phyloP scores from a whole-genome alignment of 148 eudicot genomes.

The Rhododendron simsii region DNA sequence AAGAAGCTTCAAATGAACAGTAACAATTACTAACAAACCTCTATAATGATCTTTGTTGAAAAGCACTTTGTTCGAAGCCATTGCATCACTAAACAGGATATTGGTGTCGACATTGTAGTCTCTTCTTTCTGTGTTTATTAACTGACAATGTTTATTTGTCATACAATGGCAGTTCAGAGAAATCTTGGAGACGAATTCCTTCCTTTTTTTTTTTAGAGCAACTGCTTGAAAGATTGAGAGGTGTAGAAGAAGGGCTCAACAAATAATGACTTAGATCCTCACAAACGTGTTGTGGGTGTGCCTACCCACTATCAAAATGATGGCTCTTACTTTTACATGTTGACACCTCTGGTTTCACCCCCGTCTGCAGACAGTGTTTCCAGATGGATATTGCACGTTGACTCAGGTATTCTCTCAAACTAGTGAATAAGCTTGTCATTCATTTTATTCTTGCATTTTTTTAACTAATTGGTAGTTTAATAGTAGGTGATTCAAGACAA shows the following conservation, averaged over 20 bases:
- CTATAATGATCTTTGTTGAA: not conserved
- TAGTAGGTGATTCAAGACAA: not conserved
- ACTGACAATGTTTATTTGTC: slow-evolving; percentile 1
- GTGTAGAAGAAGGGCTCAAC: slow-evolving; percentile 13
- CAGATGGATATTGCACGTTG: slow-evolving; percentile 49
- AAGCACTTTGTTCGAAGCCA: not conserved
- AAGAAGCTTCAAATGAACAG: not conserved
- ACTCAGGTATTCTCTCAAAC: slow-evolving; percentile 29
- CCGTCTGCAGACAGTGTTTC: slow-evolving; percentile 60
- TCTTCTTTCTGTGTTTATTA: not conserved
- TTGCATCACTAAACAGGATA: not conserved
- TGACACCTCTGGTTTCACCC: slow-evolving; percentile 73
- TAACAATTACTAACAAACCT: not conserved
- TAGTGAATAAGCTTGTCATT: not conserved
- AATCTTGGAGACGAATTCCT: slow-evolving; percentile 28
- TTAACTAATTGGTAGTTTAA: not conserved
- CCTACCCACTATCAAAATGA: slow-evolving; percentile 61
- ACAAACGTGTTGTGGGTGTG: slow-evolving; percentile 37
- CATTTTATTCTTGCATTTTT: not conserved
- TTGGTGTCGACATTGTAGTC: not conserved
- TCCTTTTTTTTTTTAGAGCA: slow-evolving; percentile 39
- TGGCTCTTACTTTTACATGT: slow-evolving; percentile 58
- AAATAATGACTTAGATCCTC: slow-evolving; percentile 14
- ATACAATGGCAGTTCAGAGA: slow-evolving; percentile 29
- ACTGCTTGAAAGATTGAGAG: slow-evolving; percentile 21